phyloP scores from a whole-genome alignment of 257 asterid species.

The Linaria vulgaris region DNA sequence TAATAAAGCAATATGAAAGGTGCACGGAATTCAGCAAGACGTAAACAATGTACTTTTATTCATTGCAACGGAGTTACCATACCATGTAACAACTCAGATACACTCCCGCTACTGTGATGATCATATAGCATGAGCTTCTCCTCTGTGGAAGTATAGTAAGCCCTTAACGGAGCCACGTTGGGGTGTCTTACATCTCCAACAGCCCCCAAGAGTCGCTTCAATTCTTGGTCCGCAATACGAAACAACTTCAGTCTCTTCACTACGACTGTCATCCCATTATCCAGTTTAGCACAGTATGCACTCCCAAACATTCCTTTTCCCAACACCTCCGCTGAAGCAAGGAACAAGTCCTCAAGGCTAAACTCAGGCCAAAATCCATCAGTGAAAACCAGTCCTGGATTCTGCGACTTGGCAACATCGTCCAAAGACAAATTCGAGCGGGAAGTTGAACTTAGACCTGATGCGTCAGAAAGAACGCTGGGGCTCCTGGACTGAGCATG shows the following conservation, averaged over 20 bases:
- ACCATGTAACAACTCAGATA: constrained; percentile 22
- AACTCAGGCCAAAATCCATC: background rate
- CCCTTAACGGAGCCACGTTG: constrained; percentile 24
- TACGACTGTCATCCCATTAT: too few species aligned
- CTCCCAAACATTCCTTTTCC: constrained; percentile 21
- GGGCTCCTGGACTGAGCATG: constrained; percentile 1
- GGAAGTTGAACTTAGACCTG: background rate
- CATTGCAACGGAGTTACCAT: background rate
- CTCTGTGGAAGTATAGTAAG: constrained; percentile 24
- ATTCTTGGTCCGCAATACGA: background rate
- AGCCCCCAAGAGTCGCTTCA: constrained; percentile 24
- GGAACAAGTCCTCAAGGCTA: constrained; percentile 16
- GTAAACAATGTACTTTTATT: too few species aligned
- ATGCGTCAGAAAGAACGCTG: constrained; percentile 1
- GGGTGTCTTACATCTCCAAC: constrained; percentile 28
- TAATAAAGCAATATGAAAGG: too few species aligned
- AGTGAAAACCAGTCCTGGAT: background rate
- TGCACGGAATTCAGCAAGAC: too few species aligned
- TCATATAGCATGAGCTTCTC: constrained; percentile 28
- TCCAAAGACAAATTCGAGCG: background rate
- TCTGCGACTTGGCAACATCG: background rate
- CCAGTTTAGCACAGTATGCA: background rate
- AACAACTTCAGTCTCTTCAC: too few species aligned
- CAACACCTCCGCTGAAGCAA: constrained; percentile 14
- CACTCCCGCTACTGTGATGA: constrained; percentile 3